Evolutionary conservation across 352 stramenopile species (phyloP), one percentile per base, ranked within the genome.

Genomic region (Globisporangium okanoganense): DNA sequence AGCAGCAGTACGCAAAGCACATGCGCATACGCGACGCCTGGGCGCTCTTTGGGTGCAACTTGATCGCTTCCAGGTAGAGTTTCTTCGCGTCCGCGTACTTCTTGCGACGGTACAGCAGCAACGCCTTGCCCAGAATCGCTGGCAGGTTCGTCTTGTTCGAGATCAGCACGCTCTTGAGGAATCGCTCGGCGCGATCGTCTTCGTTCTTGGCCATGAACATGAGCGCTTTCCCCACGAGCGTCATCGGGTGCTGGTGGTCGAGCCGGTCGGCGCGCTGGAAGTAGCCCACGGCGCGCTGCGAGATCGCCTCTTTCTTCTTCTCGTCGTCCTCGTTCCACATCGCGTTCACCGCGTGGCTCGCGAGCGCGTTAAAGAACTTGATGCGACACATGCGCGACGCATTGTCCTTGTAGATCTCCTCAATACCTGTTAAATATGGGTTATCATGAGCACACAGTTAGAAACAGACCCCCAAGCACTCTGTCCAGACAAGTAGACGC

Each of bases 1-100:
- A 98, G 63, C 90, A 99, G 58, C 94, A 97, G 67, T 98, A 95
- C 6, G 95, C 96, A 73, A 98, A 98, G 65, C 92, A 97, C 69
- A 99, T 97, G 58, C 96, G 87, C 71, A 97, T 96, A 12, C 87
- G 79, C 9, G 94, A 89, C 25, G 85, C 87, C 61, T 95, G 85
- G n/a, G 91, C 88, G 45, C 87, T 97, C 47, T 82, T 72, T 18
- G 96, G 95, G 64, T 98, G 96, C 43, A 97, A 65, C 62, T 90
- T 92, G 61, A 99, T 98, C 0, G 96, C 96, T 38, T 97, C 87
- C 20, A 94, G 77, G 67, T 98, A 99, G 25, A 96, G 73, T 56
- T 97, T 92, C 70, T 96, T 96, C 35, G 94, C 90, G n/a, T 89
- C 87, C 7, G 78, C 73, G 55, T 87, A 95, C 67, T 96, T 93